Evolutionary conservation across 1,284 basidiomycete species (phyloP), one percentile per base, ranked within the genome.

Genomic region (Tetrapyrgos nigripes): DNA sequence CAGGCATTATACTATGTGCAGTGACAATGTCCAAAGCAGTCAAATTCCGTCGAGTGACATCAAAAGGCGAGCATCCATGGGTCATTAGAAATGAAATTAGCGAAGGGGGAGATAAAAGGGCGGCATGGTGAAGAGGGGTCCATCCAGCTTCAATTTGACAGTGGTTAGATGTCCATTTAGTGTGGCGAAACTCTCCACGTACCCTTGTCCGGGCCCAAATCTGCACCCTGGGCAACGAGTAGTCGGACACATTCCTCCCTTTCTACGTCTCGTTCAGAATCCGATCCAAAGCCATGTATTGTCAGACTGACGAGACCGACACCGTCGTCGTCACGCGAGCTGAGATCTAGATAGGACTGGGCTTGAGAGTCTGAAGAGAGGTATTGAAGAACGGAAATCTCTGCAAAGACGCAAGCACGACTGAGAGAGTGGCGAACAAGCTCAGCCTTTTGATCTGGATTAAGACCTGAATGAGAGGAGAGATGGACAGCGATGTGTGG

Each of bases 91-190:
- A 92, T 0, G 95, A 94, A 33, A 98, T 87, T 17, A 98, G 80
- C 1, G 96, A 96, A 5, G 96, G 91, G 33, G 97, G 94, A 13
- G 94, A 90, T 48, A 94, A 80, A 57, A 98, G 77, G 14, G 91
- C 92, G 10, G 96, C 95, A 78, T 97, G 92, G 71, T 98, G 97
- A n/a, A 99, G 79, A 1, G 96, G 89, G 3, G 94, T 96, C 96
- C 96, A 98, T 43, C 96, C 96, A 59, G 85, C 93, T 94, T 68
- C 57, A 44, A 31, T 8, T n/a, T n/a, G n/a, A 40, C 8, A 26
- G 57, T 46, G 40, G 52, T 46, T 53, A 49, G 59, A 29, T 44
- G 26, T 11, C 14, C 51, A 55, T 49, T 35, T 31, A 46, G 53
- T 45, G 48, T 53, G 26, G 35, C 17, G 24, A 44, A 17, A 73